Percentiles rank a stretch among this genome's conserved stretches.
These are phyloP conservation scores for Chrysophaeum taylorii DNA, from an alignment of 352 stramenopile species.

Conservation along the genomic window DNA sequence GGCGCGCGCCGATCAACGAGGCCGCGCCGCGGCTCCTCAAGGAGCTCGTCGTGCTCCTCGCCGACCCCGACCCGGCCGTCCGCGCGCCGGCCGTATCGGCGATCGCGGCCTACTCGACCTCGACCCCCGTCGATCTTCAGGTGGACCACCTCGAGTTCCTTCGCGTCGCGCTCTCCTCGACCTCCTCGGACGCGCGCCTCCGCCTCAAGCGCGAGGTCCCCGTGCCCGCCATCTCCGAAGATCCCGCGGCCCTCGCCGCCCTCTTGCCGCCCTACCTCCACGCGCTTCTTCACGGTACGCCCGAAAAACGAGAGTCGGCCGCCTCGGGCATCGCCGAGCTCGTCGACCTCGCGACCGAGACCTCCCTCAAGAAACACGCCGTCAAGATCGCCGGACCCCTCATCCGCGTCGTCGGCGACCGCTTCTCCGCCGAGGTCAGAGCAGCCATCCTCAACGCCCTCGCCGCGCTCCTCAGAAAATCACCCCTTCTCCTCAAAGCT, in stretches of 20 bases:
- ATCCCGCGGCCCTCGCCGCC: conserved; percentile 36
- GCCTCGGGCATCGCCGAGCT: conserved; percentile 90
- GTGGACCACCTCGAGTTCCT: conserved; percentile 91
- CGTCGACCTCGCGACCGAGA: conserved; percentile 73
- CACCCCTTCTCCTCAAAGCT: conserved; percentile 87
- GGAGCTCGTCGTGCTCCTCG: conserved; percentile 88
- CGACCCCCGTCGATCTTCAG: conserved; percentile 78
- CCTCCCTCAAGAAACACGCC: conserved; percentile 66
- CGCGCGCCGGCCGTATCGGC: conserved; percentile 72
- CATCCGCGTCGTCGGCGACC: conserved; percentile 97
- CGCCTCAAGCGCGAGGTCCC: conserved; percentile 24
- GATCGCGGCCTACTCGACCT: conserved; percentile 76
- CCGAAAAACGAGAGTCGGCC: conserved; percentile 70
- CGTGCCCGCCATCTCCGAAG: conserved; percentile 33
- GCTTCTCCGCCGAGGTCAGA: conserved; percentile 94
- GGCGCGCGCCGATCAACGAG: background rate
- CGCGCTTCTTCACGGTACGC: conserved; percentile 70
- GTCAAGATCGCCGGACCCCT: conserved; percentile 91
- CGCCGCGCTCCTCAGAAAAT: conserved; percentile 89
- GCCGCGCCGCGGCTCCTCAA: conserved; percentile 59
- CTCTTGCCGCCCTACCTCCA: conserved; percentile 61
- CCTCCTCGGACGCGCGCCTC: conserved; percentile 86
- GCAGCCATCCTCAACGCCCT: conserved; percentile 92
- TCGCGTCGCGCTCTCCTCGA: conserved; percentile 85
- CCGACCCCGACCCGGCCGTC: conserved; percentile 74